Base-by-base conservation (phyloP, 805 yeast genomes). In the Candida khao-thaluensis region DNA sequence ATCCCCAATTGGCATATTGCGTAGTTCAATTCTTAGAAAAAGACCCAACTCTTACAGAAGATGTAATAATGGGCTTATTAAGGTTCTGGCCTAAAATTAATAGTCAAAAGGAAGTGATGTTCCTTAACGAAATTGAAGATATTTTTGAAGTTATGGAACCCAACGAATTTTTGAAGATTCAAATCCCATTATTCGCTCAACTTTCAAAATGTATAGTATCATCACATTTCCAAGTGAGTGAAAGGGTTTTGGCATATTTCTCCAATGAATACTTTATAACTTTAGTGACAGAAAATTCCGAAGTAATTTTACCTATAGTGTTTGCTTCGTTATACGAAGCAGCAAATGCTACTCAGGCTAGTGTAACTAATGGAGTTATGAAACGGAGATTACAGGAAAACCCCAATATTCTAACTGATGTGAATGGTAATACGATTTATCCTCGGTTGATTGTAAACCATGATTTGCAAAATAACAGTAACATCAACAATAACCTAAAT, bases 61-160 rank as follows among this genome's bases (percentile, higher is more conserved):
- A 90, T 59, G 98, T 93, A n/a, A 79, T 93, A 18, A 81, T 87
- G 87, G 96, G 97, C 3, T 68, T 93, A 44, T 67, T 93, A 52
- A 76, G 95, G 55, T 93, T 82, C 67, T 93, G 99, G 99, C 99
- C 99, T 40, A 93, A 93, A 62, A 82, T 86, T 35, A 88, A 88
- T 56, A 82, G 95, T 17, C 93, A 97, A 10, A 93, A 93, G 57
- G 99, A 93, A 65, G 86, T 93, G 17, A 83, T 93, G 95, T 93
- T 90, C 55, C 69, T 93, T 56, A 88, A 91, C 62, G 99, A 93
- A 67, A 79, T 93, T 48, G 99, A 93, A 62, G 99, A 93, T 59
- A 90, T 93, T 3, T 87, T 90, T 58, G 99, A 93, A 66, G 93
- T 88, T 20, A 88, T 91, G 72, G 97, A 91, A 63, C 95, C 97